Evolutionary conservation across 2,329 filamentous ascomycete genomes (phyloP).

Genomic region (Fusarium sp.): DNA sequence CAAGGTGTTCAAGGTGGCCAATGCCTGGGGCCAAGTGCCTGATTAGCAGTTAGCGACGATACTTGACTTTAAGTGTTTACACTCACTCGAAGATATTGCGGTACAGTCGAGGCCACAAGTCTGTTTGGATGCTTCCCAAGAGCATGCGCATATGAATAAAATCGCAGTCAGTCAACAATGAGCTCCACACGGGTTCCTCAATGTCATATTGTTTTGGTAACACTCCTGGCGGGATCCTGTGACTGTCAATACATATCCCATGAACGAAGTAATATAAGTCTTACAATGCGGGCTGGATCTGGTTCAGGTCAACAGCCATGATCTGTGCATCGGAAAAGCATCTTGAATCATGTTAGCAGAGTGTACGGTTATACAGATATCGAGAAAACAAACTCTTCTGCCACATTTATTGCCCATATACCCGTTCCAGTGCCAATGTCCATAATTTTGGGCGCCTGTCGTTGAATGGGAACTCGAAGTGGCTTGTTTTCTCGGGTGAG

Average conservation of each 20-base stretch:
- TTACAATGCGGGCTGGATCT: slow-evolving; percentile 54
- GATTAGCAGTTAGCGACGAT: slow-evolving; percentile 19
- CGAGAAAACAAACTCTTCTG: slow-evolving; percentile 66
- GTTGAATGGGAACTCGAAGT: slow-evolving; percentile 36
- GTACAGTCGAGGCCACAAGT: slow-evolving; percentile 78
- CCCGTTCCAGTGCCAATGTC: slow-evolving; percentile 88
- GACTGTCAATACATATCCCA: slow-evolving; percentile 27
- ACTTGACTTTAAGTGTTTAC: neutral
- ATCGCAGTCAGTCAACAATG: slow-evolving; percentile 69
- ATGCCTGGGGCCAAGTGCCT: slow-evolving; percentile 81
- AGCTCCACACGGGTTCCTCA: slow-evolving; percentile 74
- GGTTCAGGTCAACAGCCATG: slow-evolving; percentile 55
- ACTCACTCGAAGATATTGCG: slow-evolving; percentile 73
- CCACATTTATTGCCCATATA: slow-evolving; percentile 91
- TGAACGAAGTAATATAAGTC: slow-evolving; percentile 14
- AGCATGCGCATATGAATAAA: slow-evolving; percentile 86
- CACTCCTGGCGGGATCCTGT: slow-evolving; percentile 74
- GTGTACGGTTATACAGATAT: neutral
- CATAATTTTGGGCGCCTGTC: slow-evolving; percentile 57
- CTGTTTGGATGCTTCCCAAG: slow-evolving; percentile 76
- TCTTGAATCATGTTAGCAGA: slow-evolving; percentile 34
- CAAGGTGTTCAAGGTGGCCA: slow-evolving; percentile 86
- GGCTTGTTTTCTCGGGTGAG: slow-evolving; percentile 65
- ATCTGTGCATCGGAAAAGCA: slow-evolving; percentile 46
- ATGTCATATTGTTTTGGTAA: slow-evolving; percentile 74